These are phyloP conservation scores for Taiwanofungus camphoratus DNA, from an alignment of 1,284 basidiomycete genomes.

Conservation along the genomic window DNA sequence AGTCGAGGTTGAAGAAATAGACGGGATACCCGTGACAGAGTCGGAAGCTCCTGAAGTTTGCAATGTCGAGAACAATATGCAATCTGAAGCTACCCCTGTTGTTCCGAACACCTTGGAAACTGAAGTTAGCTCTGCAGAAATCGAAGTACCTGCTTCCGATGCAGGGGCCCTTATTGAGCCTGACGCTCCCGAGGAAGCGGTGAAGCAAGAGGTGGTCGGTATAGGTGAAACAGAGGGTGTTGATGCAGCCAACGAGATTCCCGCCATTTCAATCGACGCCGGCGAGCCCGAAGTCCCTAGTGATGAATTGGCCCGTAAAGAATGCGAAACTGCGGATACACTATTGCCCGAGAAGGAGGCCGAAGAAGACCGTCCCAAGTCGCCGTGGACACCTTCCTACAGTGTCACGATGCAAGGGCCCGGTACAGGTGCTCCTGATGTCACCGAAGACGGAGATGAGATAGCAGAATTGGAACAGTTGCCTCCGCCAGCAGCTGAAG, in stretches of 20 bases:
- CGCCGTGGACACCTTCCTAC: constrained; percentile 41
- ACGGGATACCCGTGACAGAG: no score
- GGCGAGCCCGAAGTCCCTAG: constrained; percentile 3
- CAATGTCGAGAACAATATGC: no score
- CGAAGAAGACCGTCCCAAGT: constrained; percentile 27
- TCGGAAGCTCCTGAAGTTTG: no score
- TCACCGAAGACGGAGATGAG: constrained; percentile 23
- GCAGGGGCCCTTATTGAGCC: constrained; percentile 8
- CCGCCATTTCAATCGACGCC: neutral
- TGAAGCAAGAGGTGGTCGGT: neutral
- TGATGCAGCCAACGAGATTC: neutral
- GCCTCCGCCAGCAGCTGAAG: constrained; percentile 3
- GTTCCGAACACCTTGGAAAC: no score
- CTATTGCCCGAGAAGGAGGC: neutral
- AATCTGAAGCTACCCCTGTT: no score
- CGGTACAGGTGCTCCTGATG: constrained; percentile 14
- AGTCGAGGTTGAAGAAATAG: no score
- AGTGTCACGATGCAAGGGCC: constrained; percentile 34
- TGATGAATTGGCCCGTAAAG: constrained; percentile 4
- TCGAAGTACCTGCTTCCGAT: constrained; percentile 5
- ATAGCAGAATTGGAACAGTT: constrained; percentile 23
- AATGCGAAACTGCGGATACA: neutral
- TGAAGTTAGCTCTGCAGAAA: no score
- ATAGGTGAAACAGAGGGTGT: neutral
- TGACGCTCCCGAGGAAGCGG: constrained; percentile 1